Evolutionary conservation across 768 basidiomycete species (phyloP), one percentile per base, ranked within the genome.

Genomic region (Termitomyces sp.): DNA sequence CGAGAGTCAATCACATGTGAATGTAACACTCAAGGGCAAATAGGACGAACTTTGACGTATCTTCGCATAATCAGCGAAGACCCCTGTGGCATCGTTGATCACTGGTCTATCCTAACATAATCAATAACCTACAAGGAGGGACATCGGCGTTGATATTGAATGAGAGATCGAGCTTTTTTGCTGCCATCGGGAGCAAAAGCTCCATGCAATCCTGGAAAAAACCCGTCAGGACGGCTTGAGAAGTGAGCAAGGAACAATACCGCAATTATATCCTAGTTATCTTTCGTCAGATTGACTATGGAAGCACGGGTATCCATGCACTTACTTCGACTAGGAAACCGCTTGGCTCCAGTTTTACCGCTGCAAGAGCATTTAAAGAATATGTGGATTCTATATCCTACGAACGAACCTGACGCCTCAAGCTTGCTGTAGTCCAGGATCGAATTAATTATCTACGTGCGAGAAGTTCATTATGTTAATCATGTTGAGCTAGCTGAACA

Each of bases 341-440:
- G 46, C 83, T 82, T 31, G 79, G 80, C 61, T 89, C 87, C 43
- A 90, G 66, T 68, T 89, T 90, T 22, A 89, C 75, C 22, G 87
- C 87, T 87, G 60, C 3, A 46, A 37, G 26, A 10, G 9, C 36
- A n/a, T 2, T 67, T 34, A 65, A 55, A 48, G 63, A 50, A 14
- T 52, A 55, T 20, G 34, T 18, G 7, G 36, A 27, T 18, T 32
- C 51, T 7, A 4, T 22, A 50, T 18, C 32, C 7, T 39, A 51
- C 20, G 6, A 44, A 59, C 66, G 49, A 63, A 82, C 86, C 85
- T 48, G 85, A 88, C 20, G 87, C 88, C 66, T 90, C 88, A 2
- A 89, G 72, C 67, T 90, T 90, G 70, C 86, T 88, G 69, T 89
- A 90, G 65, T 90, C 88, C 61, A 90, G 69, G 49, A 90, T 87